These are phyloP conservation scores for Eucalyptus albens DNA, from an alignment of 345 rosid genomes.

Conservation along the genomic window DNA sequence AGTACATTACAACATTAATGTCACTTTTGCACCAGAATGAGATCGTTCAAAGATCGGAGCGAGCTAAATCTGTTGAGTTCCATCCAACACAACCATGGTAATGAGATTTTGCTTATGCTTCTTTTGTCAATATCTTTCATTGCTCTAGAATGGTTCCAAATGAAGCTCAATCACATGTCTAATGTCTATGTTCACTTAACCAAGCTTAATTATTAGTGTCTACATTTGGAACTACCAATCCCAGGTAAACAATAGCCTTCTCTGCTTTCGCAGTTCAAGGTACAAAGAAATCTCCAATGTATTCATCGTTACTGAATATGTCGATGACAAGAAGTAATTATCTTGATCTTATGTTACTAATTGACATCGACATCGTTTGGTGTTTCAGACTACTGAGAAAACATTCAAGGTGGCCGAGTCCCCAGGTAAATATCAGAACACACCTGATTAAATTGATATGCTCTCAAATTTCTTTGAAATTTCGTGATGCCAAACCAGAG, in stretches of 20 bases:
- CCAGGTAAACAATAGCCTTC: too few relatives aligned
- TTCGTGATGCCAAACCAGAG: not conserved
- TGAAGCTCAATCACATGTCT: not conserved
- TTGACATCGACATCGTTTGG: too few relatives aligned
- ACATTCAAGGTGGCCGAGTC: too few relatives aligned
- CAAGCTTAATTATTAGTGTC: not conserved
- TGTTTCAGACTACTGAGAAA: too few relatives aligned
- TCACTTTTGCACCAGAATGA: conserved; percentile 32
- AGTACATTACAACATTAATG: not conserved
- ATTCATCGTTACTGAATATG: too few relatives aligned
- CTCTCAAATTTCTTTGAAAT: not conserved
- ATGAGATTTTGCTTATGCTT: not conserved
- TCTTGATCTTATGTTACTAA: too few relatives aligned
- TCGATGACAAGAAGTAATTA: not conserved
- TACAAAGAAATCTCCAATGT: too few relatives aligned
- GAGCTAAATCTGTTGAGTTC: conserved; percentile 64
- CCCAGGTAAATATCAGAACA: not conserved
- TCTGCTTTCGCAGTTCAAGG: too few relatives aligned
- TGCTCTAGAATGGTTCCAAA: not conserved
- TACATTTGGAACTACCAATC: too few relatives aligned
- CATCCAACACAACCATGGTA: conserved; percentile 76
- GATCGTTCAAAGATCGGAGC: conserved; percentile 40
- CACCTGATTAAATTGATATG: not conserved
- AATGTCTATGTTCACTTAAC: not conserved
- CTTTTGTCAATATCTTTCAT: not conserved